Conservation (phyloP, 75 land plant species). For the Gnetum montanum region DNA sequence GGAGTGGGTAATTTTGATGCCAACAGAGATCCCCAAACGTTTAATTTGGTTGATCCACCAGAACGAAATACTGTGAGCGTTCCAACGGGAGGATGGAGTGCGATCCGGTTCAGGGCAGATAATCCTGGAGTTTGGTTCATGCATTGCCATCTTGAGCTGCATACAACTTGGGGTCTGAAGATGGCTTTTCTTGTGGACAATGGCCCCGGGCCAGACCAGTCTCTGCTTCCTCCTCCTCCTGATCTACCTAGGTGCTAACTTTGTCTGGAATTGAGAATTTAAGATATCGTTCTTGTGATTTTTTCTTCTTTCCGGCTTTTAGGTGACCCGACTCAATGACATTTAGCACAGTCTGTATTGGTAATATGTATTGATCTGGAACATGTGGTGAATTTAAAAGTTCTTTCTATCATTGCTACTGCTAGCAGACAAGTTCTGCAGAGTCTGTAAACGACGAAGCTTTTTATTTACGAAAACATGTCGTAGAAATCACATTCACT, state of each 20-base stretch:
- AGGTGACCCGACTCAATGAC: too few relatives aligned
- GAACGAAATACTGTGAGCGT: slow-evolving; percentile 70
- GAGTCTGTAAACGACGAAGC: too few relatives aligned
- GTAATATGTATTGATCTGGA: too few relatives aligned
- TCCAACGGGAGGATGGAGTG: slow-evolving; percentile 78
- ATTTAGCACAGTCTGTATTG: too few relatives aligned
- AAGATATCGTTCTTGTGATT: too few relatives aligned
- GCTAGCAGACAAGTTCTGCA: too few relatives aligned
- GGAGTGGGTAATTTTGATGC: slow-evolving; percentile 66
- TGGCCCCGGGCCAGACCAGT: slow-evolving; percentile 31
- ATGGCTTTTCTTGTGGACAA: slow-evolving; percentile 47
- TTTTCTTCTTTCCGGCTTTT: too few relatives aligned
- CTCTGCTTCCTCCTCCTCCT: slow-evolving; percentile 29
- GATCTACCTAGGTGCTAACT: slow-evolving; percentile 35
- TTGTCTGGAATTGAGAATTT: neutral
- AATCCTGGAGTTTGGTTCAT: slow-evolving; percentile 81
- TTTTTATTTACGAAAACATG: too few relatives aligned
- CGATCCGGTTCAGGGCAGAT: slow-evolving; percentile 66
- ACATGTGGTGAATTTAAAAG: too few relatives aligned
- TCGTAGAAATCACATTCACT: too few relatives aligned
- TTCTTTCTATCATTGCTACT: too few relatives aligned
- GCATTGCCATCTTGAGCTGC: slow-evolving; percentile 45
- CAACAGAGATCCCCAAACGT: slow-evolving; percentile 39
- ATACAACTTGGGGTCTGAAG: slow-evolving; percentile 42
- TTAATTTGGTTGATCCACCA: slow-evolving; percentile 67